Evolutionary conservation across 805 yeast genomes (phyloP).

Genomic region (Debaryomyces maramus): DNA sequence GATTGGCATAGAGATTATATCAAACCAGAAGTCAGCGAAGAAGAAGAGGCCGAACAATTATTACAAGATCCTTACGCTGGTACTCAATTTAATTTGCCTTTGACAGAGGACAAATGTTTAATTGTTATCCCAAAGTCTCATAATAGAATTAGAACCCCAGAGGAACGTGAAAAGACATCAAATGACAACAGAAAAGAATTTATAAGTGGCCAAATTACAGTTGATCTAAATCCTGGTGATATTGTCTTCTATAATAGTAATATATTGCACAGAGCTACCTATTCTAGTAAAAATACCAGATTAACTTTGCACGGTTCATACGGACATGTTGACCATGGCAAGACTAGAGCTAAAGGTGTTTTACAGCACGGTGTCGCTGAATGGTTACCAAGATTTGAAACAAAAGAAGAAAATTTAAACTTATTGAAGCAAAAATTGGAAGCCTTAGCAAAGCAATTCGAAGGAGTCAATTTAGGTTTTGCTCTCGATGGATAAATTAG

Average conservation of each 20-base stretch:
- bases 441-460: slow-evolving; percentile 28
- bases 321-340: slow-evolving; percentile 44
- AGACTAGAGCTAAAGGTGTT: slow-evolving; percentile 48
- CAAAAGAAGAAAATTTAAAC: slow-evolving; percentile 28
- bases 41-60: slow-evolving; percentile 44
- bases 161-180: slow-evolving; percentile 43
- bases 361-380: slow-evolving; percentile 52
- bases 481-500: slow-evolving; percentile 34
- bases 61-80: slow-evolving; percentile 44
- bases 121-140: slow-evolving; percentile 52
- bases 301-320: slow-evolving; percentile 52
- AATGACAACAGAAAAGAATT: slow-evolving; percentile 31
- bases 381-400: slow-evolving; percentile 42
- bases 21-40: slow-evolving; percentile 45
- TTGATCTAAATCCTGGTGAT: slow-evolving; percentile 49
- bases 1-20: slow-evolving; percentile 56
- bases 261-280: slow-evolving; percentile 49
- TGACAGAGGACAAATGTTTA: slow-evolving; percentile 46
- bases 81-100: slow-evolving; percentile 51
- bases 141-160: slow-evolving; percentile 43
- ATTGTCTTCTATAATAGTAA: slow-evolving; percentile 51
- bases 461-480: slow-evolving; percentile 35
- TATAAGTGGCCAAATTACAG: slow-evolving; percentile 41
- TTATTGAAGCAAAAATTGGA: slow-evolving; percentile 30
- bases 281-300: slow-evolving; percentile 37